Evolutionary conservation across 352 stramenopile genomes (phyloP).

Genomic region (Globisporangium camurandrum): DNA sequence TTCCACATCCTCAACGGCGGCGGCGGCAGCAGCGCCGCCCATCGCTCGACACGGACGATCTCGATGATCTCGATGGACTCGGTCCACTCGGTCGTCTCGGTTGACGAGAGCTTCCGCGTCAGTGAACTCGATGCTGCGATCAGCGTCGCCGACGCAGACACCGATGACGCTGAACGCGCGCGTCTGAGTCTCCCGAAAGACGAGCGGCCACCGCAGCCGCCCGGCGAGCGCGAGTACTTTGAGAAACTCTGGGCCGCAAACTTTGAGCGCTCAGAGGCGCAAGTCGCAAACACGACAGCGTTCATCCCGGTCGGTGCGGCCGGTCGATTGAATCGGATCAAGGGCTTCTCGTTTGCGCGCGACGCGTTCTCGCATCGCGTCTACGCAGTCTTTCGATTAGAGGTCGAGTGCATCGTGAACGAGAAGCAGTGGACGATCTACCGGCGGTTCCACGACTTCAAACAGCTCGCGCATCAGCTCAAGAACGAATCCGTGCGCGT

Average conservation of each 20-base stretch:
- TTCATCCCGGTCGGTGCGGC: conserved; percentile 63
- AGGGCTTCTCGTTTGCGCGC: conserved; percentile 69
- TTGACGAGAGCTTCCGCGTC: conserved; percentile 56
- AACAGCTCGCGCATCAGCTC: conserved; percentile 73
- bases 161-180: conserved; percentile 16
- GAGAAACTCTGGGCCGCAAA: conserved; percentile 75
- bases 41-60: conserved; percentile 25
- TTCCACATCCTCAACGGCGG: conserved; percentile 67
- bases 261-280: conserved; percentile 73
- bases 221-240: conserved; percentile 77
- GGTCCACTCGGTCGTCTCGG: conserved; percentile 40
- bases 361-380: conserved; percentile 58
- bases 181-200: conserved; percentile 50
- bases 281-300: conserved; percentile 51
- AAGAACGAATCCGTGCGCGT: conserved; percentile 75
- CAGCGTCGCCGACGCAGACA: no score
- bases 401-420: conserved; percentile 81
- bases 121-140: conserved; percentile 19
- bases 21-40: conserved; percentile 17
- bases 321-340: conserved; percentile 70
- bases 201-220: conserved; percentile 59
- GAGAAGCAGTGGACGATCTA: conserved; percentile 87
- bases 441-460: conserved; percentile 81
- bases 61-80: conserved; percentile 64
- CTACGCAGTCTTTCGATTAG: conserved; percentile 76